Evolutionary conservation across 176 grass and related monocot species (phyloP), one percentile per base, ranked within the genome.

Genomic region (Phragmites australis): DNA sequence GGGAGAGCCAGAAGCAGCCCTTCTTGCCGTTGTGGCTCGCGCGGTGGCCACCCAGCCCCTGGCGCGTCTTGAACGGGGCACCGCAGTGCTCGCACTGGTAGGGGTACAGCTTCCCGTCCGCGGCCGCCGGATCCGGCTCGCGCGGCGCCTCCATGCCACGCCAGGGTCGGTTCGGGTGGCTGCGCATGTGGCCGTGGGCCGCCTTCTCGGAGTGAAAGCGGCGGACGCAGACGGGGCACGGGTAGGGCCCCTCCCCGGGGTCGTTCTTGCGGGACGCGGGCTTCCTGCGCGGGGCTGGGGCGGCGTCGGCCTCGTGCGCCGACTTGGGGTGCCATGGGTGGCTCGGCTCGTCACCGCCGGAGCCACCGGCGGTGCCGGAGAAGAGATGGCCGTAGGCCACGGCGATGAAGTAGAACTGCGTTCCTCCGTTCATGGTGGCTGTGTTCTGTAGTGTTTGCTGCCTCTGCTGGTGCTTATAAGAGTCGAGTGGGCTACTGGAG

Each of bases 21-120:
- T 70, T 65, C 87, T 64, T 87, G 46, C 81, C 75, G 63, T 45
- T 92, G 70, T 94, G 94, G 83, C 91, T 97, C 2, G 91, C 91
- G 4, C 89, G 87, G 83, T 97, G 94, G 40, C 94, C 94, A 1
- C 92, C 88, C 0, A 94, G 87, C 10, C 87, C 94, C 34, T 94
- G 94, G 49, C 76, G 82, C 15, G 88, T 85, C 16, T 77, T 46
- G 40, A 93, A 93, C 6, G 39, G 74, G 1, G 60, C 44, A 32
- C 58, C 72, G 59, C 91, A 93, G 44, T 41, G 73, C 9, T 77
- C 48, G 67, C 88, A 93, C 17, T 27, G 32, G 27, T 90, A 93
- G 17, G 65, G 74, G 43, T 81, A 65, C 11, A 6, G 26, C 65
- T 11, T 68, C n/a, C 83, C 88, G 22, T 67, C 76, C 3, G 19